Evolutionary conservation across 1,139 yeast species (phyloP).

Genomic region (Trichomonascaceae sp.): DNA sequence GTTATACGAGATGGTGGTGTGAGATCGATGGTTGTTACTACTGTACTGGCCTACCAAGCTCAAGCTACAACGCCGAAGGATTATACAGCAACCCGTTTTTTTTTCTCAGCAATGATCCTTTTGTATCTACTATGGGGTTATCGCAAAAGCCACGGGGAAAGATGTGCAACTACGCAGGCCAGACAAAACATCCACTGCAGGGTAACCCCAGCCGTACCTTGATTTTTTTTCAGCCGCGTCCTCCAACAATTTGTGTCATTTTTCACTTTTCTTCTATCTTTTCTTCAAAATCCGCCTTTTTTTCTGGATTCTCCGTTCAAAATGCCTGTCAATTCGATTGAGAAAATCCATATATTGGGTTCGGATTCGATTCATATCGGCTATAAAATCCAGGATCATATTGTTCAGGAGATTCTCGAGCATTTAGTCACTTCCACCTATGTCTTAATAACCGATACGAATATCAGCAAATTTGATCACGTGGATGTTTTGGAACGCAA

Average conservation of each 20-base stretch:
- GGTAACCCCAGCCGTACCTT: not conserved
- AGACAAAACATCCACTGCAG: too few species aligned
- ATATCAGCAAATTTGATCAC: slow-evolving; percentile 67
- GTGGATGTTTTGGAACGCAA: slow-evolving; percentile 36
- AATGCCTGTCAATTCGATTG: slow-evolving; percentile 12
- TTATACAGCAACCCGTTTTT: too few species aligned
- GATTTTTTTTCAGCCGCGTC: not conserved
- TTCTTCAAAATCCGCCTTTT: not conserved
- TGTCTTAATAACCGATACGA: slow-evolving; percentile 82
- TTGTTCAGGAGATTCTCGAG: slow-evolving; percentile 60
- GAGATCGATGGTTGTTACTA: too few species aligned
- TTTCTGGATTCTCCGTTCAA: not conserved
- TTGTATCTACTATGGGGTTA: too few species aligned
- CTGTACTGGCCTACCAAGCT: too few species aligned
- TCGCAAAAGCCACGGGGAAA: too few species aligned
- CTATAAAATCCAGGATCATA: slow-evolving; percentile 68
- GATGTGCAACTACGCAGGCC: too few species aligned
- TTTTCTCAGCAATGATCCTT: too few species aligned
- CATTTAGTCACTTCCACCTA: slow-evolving; percentile 79
- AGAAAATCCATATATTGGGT: slow-evolving; percentile 51
- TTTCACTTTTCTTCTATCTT: not conserved
- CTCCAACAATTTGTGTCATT: not conserved
- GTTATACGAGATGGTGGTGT: too few species aligned
- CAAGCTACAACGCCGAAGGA: too few species aligned
- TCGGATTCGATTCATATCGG: slow-evolving; percentile 87